A percentile compares a stretch with the other conserved stretches of the same genome.
Conservation (phyloP, 257 asterid genomes). For the Plantago ovata region DNA sequence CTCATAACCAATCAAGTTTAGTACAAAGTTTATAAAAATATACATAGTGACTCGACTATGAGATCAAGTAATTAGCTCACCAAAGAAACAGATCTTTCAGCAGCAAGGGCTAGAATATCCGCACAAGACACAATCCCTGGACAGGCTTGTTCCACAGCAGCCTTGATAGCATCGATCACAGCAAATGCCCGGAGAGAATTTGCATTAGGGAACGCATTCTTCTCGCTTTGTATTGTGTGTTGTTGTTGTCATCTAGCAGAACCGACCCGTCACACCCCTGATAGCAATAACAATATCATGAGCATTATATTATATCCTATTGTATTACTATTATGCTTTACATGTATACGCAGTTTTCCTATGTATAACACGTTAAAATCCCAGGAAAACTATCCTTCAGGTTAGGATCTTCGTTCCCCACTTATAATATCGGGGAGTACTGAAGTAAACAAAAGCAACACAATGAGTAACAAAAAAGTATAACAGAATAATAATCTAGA, state of each 20-base stretch:
- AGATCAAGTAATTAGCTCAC: constrained; percentile 6
- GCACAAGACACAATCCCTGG: constrained; percentile 42
- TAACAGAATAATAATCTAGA: too few relatives aligned
- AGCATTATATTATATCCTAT: not conserved
- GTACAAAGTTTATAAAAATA: not conserved
- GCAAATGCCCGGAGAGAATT: constrained; percentile 21
- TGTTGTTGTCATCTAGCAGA: constrained; percentile 29
- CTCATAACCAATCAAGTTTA: not conserved
- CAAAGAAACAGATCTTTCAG: constrained; percentile 28
- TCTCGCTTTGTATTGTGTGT: constrained; percentile 30
- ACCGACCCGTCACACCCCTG: constrained; percentile 44
- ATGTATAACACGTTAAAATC: not conserved
- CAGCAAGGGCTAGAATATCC: constrained; percentile 32
- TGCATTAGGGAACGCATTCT: constrained; percentile 22
- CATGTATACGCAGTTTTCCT: too few relatives aligned
- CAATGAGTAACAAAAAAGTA: too few relatives aligned
- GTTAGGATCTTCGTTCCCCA: too few relatives aligned
- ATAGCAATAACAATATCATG: not conserved
- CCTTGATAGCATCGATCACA: constrained; percentile 31
- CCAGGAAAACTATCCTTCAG: not conserved
- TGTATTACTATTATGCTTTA: too few relatives aligned
- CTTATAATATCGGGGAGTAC: too few relatives aligned
- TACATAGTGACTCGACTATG: not conserved
- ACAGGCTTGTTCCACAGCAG: constrained; percentile 31
- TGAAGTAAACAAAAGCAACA: too few relatives aligned